phyloP scores from a whole-genome alignment of 805 yeast species.

The Zygosaccharomyces pseudorouxii region DNA sequence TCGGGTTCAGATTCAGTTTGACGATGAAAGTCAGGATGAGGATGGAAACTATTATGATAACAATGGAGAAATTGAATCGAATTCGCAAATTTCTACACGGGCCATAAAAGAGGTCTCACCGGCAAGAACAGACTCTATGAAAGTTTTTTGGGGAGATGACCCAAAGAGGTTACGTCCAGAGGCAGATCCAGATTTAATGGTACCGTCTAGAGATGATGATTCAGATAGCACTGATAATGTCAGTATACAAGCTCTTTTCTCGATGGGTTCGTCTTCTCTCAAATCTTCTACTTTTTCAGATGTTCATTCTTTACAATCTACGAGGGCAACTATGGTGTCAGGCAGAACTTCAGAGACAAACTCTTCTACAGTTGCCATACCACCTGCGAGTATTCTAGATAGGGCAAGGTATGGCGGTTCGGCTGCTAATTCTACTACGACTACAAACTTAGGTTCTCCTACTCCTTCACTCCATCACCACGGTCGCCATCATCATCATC shows the following conservation, averaged over 20 bases:
- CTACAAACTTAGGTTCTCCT: constrained; percentile 16
- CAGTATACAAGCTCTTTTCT: constrained; percentile 34
- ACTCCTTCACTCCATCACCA: constrained; percentile 11
- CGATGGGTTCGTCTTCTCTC: constrained; percentile 35
- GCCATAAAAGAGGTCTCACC: constrained; percentile 2
- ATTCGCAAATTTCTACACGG: neutral
- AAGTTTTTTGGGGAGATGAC: constrained; percentile 24
- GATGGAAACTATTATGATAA: neutral
- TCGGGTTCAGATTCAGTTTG: neutral
- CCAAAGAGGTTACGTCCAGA: constrained; percentile 12
- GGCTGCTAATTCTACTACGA: constrained; percentile 17
- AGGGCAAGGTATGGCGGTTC: constrained; percentile 36
- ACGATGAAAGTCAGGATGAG: neutral
- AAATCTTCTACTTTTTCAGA: constrained; percentile 39
- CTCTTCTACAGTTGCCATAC: constrained; percentile 63
- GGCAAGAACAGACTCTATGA: constrained; percentile 9
- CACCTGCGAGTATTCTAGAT: constrained; percentile 70
- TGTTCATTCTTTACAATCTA: constrained; percentile 33
- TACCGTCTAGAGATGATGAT: constrained; percentile 2
- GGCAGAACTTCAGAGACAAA: constrained; percentile 45
- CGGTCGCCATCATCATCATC: constrained; percentile 12
- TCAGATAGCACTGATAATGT: constrained; percentile 23
- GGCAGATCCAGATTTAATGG: constrained; percentile 2
- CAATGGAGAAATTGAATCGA: neutral
- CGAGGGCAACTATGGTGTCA: constrained; percentile 36